Base-by-base conservation (phyloP, 495 filamentous ascomycete species). In the Rusavskia elegans region DNA sequence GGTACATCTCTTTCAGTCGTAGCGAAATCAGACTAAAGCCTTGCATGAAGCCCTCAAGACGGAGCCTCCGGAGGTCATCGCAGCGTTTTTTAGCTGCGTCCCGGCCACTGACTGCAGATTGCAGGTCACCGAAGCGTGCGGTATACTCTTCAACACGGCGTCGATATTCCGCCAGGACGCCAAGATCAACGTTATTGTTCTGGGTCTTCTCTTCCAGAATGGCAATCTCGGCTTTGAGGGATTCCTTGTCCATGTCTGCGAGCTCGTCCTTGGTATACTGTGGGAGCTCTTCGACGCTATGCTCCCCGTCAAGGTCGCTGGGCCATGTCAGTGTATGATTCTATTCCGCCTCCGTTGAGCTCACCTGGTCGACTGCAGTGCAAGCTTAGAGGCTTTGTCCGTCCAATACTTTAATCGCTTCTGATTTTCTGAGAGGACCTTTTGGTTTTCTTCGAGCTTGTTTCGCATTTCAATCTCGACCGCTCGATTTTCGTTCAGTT, bases 1-100 rank as follows among this genome's bases (percentile, higher is more conserved):
- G 92, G 70, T 98, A 98, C 92, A 98, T 98, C 66, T 98, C 92
- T 71, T 98, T 98, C 50, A 98, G 72, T 2, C 90, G 83, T 20
- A 95, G 71, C n/a, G 89, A 95, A 63, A 98, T 98, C 51, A 77
- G 82, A 63, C 82, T 82, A 69, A 97, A 97, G 25, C 93, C 92
- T 67, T 90, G 88, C 90, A 97, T 97, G 76, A 98, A 98, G 48
- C 92, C 92, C 55, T 95, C 90, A 9, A 97, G 70, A 5, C 92
- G 83, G 29, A 90, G 73, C 4, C 85, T 85, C 7, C 92, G 84
- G 45, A 97, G 80, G 42, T 95, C 88, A 61, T 97, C 90, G 53
- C 89, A 84, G 0, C 86, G 82, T 53, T 82, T 82, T 73, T 96
- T 97, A 49, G 88, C 87, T 7, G 80, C 67, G 62, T 98, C 92